Conservation (phyloP, 345 rosid genomes). For the Bruguiera parviflora region DNA sequence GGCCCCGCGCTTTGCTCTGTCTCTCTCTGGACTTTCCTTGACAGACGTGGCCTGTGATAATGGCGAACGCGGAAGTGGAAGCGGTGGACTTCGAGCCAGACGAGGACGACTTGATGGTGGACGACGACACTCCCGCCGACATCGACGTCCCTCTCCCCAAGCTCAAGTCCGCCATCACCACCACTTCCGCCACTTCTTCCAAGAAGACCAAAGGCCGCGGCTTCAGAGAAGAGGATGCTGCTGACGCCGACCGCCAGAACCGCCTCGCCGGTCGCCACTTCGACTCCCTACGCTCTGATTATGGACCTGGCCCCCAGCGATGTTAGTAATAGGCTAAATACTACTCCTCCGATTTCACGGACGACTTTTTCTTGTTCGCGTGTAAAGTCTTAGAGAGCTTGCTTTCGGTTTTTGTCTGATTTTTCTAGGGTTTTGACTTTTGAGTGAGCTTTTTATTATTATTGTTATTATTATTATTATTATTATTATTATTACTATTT, state of each 20-base stretch:
- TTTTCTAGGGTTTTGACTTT: too few relatives aligned
- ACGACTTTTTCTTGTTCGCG: too few relatives aligned
- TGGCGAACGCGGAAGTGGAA: slow-evolving; percentile 85
- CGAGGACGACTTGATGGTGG: slow-evolving; percentile 99
- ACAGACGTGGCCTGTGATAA: slow-evolving; percentile 4
- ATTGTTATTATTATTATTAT: too few relatives aligned
- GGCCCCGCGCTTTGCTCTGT: background rate
- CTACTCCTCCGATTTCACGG: background rate
- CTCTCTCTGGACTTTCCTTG: background rate
- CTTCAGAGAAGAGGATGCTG: slow-evolving; percentile 50
- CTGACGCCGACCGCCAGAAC: slow-evolving; percentile 63
- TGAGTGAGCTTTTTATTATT: too few relatives aligned
- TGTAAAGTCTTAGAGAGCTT: too few relatives aligned
- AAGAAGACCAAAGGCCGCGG: slow-evolving; percentile 94
- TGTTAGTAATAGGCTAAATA: slow-evolving; percentile 40
- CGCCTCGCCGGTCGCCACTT: slow-evolving; percentile 73
- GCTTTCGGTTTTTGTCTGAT: too few relatives aligned
- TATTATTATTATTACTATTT: too few relatives aligned
- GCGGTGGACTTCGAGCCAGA: slow-evolving; percentile 94
- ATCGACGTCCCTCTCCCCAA: slow-evolving; percentile 57
- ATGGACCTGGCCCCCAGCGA: slow-evolving; percentile 87
- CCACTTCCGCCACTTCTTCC: slow-evolving; percentile 1
- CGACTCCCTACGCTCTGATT: slow-evolving; percentile 78
- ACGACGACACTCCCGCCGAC: slow-evolving; percentile 67
- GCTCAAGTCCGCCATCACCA: slow-evolving; percentile 82